Conservation (phyloP, 345 rosid genomes). For the Linum usitatissimum region DNA sequence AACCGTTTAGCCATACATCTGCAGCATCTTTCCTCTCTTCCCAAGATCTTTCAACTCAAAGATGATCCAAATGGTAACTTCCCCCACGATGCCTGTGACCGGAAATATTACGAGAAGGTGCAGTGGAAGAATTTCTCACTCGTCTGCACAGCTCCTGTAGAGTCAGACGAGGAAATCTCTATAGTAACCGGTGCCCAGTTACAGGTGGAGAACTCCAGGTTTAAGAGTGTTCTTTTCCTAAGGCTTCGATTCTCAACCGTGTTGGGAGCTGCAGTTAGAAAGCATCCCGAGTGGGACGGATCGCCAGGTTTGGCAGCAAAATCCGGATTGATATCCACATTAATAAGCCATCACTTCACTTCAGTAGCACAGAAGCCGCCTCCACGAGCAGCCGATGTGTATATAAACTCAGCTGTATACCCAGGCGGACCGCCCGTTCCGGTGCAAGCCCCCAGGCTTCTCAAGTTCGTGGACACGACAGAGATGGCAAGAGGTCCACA, state of each 20-base stretch:
- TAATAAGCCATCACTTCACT: conserved; percentile 87
- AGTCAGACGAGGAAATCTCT: conserved; percentile 63
- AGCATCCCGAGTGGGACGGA: conserved; percentile 84
- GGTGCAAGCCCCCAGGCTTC: conserved; percentile 69
- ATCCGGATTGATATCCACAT: conserved; percentile 79
- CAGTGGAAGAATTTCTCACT: conserved; percentile 92
- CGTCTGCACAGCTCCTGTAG: conserved; percentile 86
- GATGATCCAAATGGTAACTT: conserved; percentile 51
- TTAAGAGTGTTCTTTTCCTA: conserved; percentile 71
- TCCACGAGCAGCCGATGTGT: conserved; percentile 81
- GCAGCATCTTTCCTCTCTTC: conserved; percentile 95
- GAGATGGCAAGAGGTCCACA: conserved; percentile 93
- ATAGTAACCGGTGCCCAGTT: conserved; percentile 87
- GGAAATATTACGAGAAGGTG: conserved; percentile 76
- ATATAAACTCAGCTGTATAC: conserved; percentile 82
- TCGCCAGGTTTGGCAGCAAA: conserved; percentile 63
- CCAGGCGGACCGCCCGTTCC: conserved; percentile 96
- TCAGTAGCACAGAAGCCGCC: conserved; percentile 56
- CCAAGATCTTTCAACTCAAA: conserved; percentile 63
- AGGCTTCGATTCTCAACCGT: conserved; percentile 66
- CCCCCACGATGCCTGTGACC: conserved; percentile 41
- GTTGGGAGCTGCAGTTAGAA: conserved; percentile 42
- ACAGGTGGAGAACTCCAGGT: conserved; percentile 76
- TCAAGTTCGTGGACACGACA: conserved; percentile 80
- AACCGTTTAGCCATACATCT: conserved; percentile 74